phyloP scores from a whole-genome alignment of 1,139 yeast species.

The Yamadazyma blattariae region DNA sequence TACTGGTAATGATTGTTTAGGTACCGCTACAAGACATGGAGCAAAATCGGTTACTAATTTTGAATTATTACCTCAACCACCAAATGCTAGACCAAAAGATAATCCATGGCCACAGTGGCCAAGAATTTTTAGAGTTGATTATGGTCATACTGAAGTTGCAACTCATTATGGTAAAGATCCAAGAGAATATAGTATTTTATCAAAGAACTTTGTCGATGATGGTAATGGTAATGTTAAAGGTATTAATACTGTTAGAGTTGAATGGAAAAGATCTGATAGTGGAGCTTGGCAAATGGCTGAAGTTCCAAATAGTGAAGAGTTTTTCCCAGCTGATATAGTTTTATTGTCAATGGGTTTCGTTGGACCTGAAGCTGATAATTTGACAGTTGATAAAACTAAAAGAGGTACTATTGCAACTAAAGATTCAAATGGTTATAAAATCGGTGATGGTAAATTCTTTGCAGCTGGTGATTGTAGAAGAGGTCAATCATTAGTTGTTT shows the following conservation, averaged over 20 bases:
- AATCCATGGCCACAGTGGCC: slow-evolving; percentile 99
- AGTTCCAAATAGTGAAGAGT: slow-evolving; percentile 90
- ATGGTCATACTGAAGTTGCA: slow-evolving; percentile 94
- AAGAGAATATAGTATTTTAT: slow-evolving; percentile 91
- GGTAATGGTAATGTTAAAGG: slow-evolving; percentile 93
- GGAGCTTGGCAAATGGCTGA: slow-evolving; percentile 99
- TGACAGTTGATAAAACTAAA: slow-evolving; percentile 69
- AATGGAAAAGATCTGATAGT: slow-evolving; percentile 92
- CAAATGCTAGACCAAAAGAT: slow-evolving; percentile 81
- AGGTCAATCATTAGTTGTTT: slow-evolving; percentile 96
- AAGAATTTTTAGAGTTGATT: slow-evolving; percentile 93
- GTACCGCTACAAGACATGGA: slow-evolving; percentile 96
- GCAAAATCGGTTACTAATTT: slow-evolving; percentile 95
- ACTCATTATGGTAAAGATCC: slow-evolving; percentile 97
- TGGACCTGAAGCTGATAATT: slow-evolving; percentile 89
- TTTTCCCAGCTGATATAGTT: slow-evolving; percentile 93
- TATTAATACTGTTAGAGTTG: slow-evolving; percentile 93
- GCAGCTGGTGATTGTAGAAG: slow-evolving; percentile 99
- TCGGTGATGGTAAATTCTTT: slow-evolving; percentile 62
- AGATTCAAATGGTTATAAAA: slow-evolving; percentile 69
- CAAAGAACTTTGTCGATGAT: slow-evolving; percentile 93
- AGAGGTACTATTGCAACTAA: slow-evolving; percentile 83
- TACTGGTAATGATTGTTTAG: slow-evolving; percentile 98
- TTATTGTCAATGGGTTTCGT: slow-evolving; percentile 95
- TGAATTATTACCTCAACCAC: slow-evolving; percentile 92